Percentiles rank a stretch among this genome's conserved stretches.
Conservation (phyloP, 2,329 filamentous ascomycete genomes). For the Sporothrix mexicana region DNA sequence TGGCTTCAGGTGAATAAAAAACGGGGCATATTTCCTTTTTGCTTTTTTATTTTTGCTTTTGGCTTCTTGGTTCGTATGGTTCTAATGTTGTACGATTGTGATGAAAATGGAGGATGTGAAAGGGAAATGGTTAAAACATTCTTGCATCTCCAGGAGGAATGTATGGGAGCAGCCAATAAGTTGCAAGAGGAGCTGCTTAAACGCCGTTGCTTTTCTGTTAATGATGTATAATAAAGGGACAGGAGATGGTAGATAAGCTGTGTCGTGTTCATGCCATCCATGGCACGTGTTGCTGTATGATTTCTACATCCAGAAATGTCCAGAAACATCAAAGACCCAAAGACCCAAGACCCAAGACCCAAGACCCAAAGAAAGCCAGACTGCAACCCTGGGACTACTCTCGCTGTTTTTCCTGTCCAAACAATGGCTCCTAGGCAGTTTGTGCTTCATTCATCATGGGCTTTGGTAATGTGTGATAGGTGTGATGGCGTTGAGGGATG, state of each 20-base stretch:
- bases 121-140: too few relatives aligned
- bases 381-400: conserved; percentile 28
- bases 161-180: too few relatives aligned
- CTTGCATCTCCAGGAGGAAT: too few relatives aligned
- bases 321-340: too few relatives aligned
- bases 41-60: too few relatives aligned
- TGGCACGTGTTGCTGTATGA: neutral
- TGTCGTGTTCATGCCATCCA: too few relatives aligned
- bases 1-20: too few relatives aligned
- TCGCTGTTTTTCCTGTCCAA: conserved; percentile 32
- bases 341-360: too few relatives aligned
- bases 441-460: neutral
- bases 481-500: neutral
- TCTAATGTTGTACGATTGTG: conserved; percentile 28
- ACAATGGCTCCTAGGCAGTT: neutral
- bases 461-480: neutral
- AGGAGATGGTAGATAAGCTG: neutral
- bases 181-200: too few relatives aligned
- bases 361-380: neutral
- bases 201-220: too few relatives aligned
- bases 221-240: neutral
- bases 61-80: neutral
- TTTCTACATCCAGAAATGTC: neutral
- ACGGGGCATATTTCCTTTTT: conserved; percentile 14
- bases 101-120: conserved; percentile 8